Evolutionary conservation across 257 asterid genomes (phyloP).

Genomic region (Asclepias syriaca): DNA sequence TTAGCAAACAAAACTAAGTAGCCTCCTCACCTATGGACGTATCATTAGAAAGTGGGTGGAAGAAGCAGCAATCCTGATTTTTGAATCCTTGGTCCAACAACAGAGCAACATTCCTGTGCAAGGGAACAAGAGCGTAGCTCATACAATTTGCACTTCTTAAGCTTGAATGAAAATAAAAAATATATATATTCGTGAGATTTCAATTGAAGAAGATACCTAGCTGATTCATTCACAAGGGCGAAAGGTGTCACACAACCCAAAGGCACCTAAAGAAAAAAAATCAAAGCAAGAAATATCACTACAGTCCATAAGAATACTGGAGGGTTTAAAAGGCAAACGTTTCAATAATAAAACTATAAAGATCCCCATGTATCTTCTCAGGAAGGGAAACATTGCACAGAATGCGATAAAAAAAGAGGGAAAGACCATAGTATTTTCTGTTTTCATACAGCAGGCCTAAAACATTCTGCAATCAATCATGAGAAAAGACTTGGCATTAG

Average conservation of each 20-base stretch:
- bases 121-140: constrained; percentile 13
- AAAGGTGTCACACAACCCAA: constrained; percentile 92
- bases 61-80: constrained; percentile 60
- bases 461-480: background rate
- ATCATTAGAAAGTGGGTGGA: constrained; percentile 93
- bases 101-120: constrained; percentile 70
- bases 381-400: background rate
- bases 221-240: constrained; percentile 80
- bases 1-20: background rate
- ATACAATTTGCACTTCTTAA: constrained; percentile 1
- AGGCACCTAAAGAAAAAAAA: constrained; percentile 59
- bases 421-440: background rate
- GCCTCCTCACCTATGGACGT: constrained; percentile 56
- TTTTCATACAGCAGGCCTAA: background rate
- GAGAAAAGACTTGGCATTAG: background rate
- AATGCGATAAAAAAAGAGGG: too few relatives aligned
- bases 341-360: background rate
- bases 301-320: constrained; percentile 4
- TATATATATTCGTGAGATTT: background rate
- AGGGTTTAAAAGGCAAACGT: background rate
- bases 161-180: background rate
- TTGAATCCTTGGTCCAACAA: constrained; percentile 80
- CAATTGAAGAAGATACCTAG: constrained; percentile 44
- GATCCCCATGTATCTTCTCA: background rate
- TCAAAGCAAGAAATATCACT: constrained; percentile 8